Conservation (phyloP, 352 stramenopile species). For the Phytophthora gonapodyides region DNA sequence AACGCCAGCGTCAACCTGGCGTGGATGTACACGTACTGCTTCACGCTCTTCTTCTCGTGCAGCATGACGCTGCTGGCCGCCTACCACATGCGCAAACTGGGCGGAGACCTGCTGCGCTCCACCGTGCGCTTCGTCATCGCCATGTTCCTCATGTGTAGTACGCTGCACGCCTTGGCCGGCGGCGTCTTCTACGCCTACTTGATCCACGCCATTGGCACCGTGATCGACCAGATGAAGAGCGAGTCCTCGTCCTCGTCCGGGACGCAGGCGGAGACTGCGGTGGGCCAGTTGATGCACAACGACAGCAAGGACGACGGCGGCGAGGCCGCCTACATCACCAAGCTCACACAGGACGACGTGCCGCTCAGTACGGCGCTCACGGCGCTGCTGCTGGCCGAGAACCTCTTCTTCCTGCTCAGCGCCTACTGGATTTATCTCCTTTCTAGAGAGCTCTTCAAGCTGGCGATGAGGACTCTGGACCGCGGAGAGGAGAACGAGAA, state of each 20-base stretch:
- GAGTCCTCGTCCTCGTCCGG: slow-evolving; percentile 18
- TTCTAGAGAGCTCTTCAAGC: slow-evolving; percentile 60
- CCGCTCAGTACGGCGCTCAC: slow-evolving; percentile 47
- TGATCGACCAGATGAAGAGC: slow-evolving; percentile 25
- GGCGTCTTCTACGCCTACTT: slow-evolving; percentile 64
- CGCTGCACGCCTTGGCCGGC: slow-evolving; percentile 52
- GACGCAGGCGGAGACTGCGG: slow-evolving; percentile 17
- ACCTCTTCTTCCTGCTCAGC: slow-evolving; percentile 66
- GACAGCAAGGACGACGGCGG: slow-evolving; percentile 57
- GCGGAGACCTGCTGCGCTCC: slow-evolving; percentile 69
- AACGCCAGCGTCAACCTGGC: slow-evolving; percentile 41
- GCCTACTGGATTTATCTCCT: slow-evolving; percentile 74
- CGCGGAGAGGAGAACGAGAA: slow-evolving; percentile 53
- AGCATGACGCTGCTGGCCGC: slow-evolving; percentile 53
- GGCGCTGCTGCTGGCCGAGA: slow-evolving; percentile 55
- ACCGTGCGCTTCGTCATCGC: slow-evolving; percentile 74
- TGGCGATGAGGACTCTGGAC: slow-evolving; percentile 63
- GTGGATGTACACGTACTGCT: slow-evolving; percentile 72
- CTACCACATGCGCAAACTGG: slow-evolving; percentile 68
- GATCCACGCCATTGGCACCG: slow-evolving; percentile 37
- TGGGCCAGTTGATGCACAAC: slow-evolving; percentile 40
- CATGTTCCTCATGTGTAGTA: slow-evolving; percentile 62
- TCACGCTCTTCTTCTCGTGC: slow-evolving; percentile 60
- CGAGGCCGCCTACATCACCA: slow-evolving; percentile 63
- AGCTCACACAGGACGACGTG: slow-evolving; percentile 55